Conservation (phyloP, 805 yeast genomes). For the Hanseniaspora pseudoguilliermondii region DNA sequence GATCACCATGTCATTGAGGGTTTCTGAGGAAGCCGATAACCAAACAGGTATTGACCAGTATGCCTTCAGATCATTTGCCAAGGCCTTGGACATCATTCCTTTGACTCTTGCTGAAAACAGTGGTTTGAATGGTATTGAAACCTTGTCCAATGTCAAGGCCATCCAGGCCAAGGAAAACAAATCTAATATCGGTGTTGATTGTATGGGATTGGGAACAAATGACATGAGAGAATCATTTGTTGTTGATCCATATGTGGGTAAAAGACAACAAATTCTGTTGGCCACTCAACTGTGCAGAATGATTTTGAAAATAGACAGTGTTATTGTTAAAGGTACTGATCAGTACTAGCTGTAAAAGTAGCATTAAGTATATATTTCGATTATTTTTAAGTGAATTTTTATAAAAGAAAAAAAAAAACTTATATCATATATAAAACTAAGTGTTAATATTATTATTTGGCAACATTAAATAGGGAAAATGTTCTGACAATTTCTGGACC, state of each 20-base stretch:
- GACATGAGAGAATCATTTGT: constrained; percentile 92
- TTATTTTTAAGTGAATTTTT: background rate
- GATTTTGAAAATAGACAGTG: constrained; percentile 94
- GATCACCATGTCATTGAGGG: constrained; percentile 82
- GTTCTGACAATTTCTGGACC: constrained; percentile 97
- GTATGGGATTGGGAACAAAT: constrained; percentile 74
- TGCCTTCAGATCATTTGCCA: constrained; percentile 89
- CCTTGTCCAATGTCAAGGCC: constrained; percentile 70
- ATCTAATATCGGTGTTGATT: constrained; percentile 79
- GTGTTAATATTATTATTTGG: constrained; percentile 31
- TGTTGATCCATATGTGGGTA: constrained; percentile 93
- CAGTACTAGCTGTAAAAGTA: constrained; percentile 33
- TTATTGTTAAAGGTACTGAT: constrained; percentile 79
- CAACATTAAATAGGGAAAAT: constrained; percentile 86
- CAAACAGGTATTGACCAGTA: constrained; percentile 94
- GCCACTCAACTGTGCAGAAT: constrained; percentile 97
- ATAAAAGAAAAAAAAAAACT: background rate
- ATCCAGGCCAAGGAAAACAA: constrained; percentile 64
- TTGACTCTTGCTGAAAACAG: constrained; percentile 94
- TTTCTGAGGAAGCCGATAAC: constrained; percentile 79
- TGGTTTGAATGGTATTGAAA: constrained; percentile 87
- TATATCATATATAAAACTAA: background rate
- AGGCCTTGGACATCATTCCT: constrained; percentile 83
- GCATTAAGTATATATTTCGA: background rate
- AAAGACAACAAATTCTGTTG: constrained; percentile 84